These are phyloP conservation scores for Diaporthe sp. DNA, from an alignment of 2,329 filamentous ascomycete genomes.

Conservation along the genomic window DNA sequence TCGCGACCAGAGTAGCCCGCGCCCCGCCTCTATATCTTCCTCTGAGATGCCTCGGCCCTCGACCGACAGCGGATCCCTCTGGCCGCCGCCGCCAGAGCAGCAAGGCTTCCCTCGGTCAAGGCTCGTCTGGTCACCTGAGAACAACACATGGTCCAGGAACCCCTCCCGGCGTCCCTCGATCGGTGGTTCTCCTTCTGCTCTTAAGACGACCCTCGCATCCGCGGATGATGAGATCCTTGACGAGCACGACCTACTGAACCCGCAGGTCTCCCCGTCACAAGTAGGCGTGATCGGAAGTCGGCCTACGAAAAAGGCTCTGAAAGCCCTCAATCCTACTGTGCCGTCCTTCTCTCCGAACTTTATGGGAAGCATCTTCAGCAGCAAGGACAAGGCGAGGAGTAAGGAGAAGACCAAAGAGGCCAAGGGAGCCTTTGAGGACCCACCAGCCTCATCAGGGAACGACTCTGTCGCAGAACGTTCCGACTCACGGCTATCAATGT, in stretches of 20 bases:
- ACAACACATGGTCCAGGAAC: conserved; percentile 70
- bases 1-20: conserved; percentile 69
- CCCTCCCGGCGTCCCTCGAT: conserved; percentile 85
- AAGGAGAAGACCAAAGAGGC: conserved; percentile 54
- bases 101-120: conserved; percentile 50
- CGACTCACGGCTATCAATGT: conserved; percentile 48
- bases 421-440: conserved; percentile 16
- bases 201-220: conserved; percentile 72
- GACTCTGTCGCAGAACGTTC: conserved; percentile 44
- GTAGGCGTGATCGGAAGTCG: conserved; percentile 85
- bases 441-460: conserved; percentile 31
- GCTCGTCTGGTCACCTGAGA: conserved; percentile 51
- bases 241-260: conserved; percentile 66
- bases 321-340: conserved; percentile 85
- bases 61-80: conserved; percentile 82
- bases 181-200: conserved; percentile 77
- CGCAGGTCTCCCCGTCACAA: conserved; percentile 66
- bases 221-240: conserved; percentile 75
- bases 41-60: conserved; percentile 81
- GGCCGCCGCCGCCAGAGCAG: conserved; percentile 68
- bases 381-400: conserved; percentile 53
- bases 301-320: conserved; percentile 68
- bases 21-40: conserved; percentile 77
- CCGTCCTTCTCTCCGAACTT: conserved; percentile 73
- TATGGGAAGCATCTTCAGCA: conserved; percentile 75